Conservation (phyloP, 225 moss, liverwort and hornwort species). For the Marchantia paleacea region DNA sequence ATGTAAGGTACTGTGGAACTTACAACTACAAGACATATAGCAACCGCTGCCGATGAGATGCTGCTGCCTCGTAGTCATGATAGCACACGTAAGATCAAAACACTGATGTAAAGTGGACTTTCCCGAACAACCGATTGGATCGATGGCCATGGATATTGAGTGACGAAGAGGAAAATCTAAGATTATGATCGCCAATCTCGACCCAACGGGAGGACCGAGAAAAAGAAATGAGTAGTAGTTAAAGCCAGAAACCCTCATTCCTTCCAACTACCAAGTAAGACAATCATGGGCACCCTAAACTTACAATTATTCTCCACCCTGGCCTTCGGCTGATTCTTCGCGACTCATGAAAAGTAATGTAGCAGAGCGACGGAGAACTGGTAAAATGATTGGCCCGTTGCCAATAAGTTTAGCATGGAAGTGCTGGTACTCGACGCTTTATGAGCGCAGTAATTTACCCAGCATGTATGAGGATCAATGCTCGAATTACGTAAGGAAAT, state of each 20-base stretch:
- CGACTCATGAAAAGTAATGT: background rate
- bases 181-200: constrained; percentile 5
- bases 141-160: constrained; percentile 8
- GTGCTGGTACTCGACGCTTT: background rate
- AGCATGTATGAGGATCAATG: background rate
- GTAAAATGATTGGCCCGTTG: constrained; percentile 1
- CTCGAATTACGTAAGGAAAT: constrained; percentile 4
- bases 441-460: constrained; percentile 4
- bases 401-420: constrained; percentile 1
- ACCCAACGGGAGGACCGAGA: constrained; percentile 5
- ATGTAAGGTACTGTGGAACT: background rate
- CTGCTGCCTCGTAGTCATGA: background rate
- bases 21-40: constrained; percentile 3
- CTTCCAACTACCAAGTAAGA: constrained; percentile 6
- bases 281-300: constrained; percentile 18
- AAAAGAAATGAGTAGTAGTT: constrained; percentile 3
- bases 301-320: constrained; percentile 7
- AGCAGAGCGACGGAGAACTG: background rate
- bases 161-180: constrained; percentile 8
- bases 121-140: background rate
- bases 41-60: background rate
- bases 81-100: background rate
- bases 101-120: background rate
- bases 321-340: background rate
- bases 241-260: constrained; percentile 7